These are phyloP conservation scores for Pythium folliculosum DNA, from an alignment of 352 stramenopile genomes.

Conservation along the genomic window DNA sequence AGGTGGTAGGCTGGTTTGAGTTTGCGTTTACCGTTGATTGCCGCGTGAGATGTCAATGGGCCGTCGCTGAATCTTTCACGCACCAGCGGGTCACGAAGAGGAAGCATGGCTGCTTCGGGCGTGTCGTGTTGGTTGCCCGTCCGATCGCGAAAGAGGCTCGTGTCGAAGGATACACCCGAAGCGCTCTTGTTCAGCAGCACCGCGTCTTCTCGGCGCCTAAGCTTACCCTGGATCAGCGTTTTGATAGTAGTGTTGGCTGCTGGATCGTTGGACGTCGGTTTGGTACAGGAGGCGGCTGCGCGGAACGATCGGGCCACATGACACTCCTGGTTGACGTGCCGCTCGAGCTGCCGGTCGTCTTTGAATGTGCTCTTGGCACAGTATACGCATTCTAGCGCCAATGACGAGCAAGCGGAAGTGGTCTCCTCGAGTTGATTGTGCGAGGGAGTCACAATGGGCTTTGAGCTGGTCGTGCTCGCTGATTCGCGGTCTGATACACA, in stretches of 20 bases:
- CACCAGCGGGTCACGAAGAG: background rate
- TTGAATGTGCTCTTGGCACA: slow-evolving; percentile 39
- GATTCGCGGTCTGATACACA: slow-evolving; percentile 17
- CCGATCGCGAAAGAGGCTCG: background rate
- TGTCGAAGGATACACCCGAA: slow-evolving; percentile 3
- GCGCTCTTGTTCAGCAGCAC: slow-evolving; percentile 7
- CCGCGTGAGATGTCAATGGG: background rate
- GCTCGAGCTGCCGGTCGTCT: slow-evolving; percentile 28
- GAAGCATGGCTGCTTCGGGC: too few relatives aligned
- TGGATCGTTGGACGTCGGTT: background rate
- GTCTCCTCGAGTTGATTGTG: slow-evolving; percentile 13
- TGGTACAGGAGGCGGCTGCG: background rate
- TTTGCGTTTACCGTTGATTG: background rate
- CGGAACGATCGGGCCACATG: slow-evolving; percentile 43
- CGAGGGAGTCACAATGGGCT: background rate
- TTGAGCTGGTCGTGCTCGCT: background rate
- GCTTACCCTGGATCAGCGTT: slow-evolving; percentile 22
- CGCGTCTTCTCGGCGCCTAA: slow-evolving; percentile 14
- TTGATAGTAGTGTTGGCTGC: slow-evolving; percentile 6
- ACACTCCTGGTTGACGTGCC: slow-evolving; percentile 41
- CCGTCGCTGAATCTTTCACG: background rate
- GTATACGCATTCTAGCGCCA: slow-evolving; percentile 44
- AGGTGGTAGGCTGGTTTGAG: slow-evolving; percentile 5
- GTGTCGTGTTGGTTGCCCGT: slow-evolving; percentile 8
- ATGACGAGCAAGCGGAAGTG: background rate